These are phyloP conservation scores for Elsinoe batatas DNA, from an alignment of 2,329 filamentous ascomycete species.

Conservation along the genomic window DNA sequence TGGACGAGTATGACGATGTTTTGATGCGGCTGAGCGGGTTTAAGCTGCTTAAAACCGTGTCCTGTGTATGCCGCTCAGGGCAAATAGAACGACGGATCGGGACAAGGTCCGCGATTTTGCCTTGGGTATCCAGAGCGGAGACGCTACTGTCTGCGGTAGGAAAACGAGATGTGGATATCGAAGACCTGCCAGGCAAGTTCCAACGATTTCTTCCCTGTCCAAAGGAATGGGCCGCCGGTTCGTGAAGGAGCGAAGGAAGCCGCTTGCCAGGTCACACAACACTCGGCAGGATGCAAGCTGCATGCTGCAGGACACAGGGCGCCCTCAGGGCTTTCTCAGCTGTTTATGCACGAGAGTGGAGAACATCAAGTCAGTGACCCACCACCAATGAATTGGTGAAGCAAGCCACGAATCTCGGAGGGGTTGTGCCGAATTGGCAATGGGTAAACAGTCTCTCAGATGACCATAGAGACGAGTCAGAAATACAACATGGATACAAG, in stretches of 20 bases:
- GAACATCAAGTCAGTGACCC: not conserved
- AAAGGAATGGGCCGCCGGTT: not conserved
- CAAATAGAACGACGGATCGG: not conserved
- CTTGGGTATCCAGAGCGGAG: not conserved
- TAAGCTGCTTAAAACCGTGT: not conserved
- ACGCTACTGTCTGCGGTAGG: not conserved
- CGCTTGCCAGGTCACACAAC: not conserved
- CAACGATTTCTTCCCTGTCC: not conserved
- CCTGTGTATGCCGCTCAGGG: not conserved
- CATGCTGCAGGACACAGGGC: constrained; percentile 9
- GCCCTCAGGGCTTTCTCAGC: not conserved
- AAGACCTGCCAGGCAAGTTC: not conserved
- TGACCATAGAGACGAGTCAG: not conserved
- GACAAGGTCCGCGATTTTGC: constrained; percentile 1
- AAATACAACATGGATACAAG: not conserved
- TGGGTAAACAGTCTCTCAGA: not conserved
- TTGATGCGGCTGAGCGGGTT: not conserved
- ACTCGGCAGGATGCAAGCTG: constrained; percentile 1
- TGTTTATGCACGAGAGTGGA: constrained; percentile 8
- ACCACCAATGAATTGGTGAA: not conserved
- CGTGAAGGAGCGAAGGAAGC: constrained; percentile 5
- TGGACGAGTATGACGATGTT: not conserved
- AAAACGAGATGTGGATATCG: not conserved
- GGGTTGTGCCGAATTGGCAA: constrained; percentile 8
- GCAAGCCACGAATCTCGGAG: constrained; percentile 3